Evolutionary conservation across 768 basidiomycete genomes (phyloP), one percentile per base, ranked within the genome.

Genomic region (Nevesoporus exiguus): DNA sequence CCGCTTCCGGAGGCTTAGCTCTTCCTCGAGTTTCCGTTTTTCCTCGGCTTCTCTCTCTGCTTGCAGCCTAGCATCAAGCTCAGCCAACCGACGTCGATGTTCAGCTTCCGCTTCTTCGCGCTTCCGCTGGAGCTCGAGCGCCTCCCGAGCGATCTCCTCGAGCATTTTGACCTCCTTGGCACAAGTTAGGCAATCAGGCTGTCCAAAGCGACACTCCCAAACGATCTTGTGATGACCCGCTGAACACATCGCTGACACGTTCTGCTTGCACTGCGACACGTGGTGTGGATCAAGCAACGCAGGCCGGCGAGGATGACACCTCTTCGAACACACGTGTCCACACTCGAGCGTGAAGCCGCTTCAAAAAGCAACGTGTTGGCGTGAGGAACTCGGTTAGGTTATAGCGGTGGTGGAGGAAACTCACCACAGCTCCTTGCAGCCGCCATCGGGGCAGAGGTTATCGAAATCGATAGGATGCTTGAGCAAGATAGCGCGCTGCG

Each of bases 391-490:
- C 25, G 3, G 17, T 1, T 27, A 25, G 21, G 14, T n/a, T n/a
- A n/a, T n/a, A 1, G 13, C 7, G 1, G n/a, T 6, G 24, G 3
- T 1, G 7, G 19, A 14, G 3, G 0, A 0, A 5, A 65, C 76
- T 44, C 67, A 86, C 86, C 86, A 88, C 34, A 76, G 74, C 50
- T 76, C 72, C 7, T 56, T 67, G 53, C 86, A 88, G 2, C 86
- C 86, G 7, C 86, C 86, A 36, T 84, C 82, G 0, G 83, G 85
- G 61, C 76, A 79, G 29, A 74, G 59, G 3, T 51, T 49, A 6
- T 83, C 80, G 47, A 88, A 88, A 7, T 85, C 78, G 2, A 54
- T 67, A 0, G 80, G 71, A 2, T 55, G 27, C 22, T 61, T 68
- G 13, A 88, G 63, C n/a, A 78, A n/a, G 0, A 66, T 67, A 0